Base-by-base conservation (phyloP, 148 eudicot species). In the Selenicereus undatus region DNA sequence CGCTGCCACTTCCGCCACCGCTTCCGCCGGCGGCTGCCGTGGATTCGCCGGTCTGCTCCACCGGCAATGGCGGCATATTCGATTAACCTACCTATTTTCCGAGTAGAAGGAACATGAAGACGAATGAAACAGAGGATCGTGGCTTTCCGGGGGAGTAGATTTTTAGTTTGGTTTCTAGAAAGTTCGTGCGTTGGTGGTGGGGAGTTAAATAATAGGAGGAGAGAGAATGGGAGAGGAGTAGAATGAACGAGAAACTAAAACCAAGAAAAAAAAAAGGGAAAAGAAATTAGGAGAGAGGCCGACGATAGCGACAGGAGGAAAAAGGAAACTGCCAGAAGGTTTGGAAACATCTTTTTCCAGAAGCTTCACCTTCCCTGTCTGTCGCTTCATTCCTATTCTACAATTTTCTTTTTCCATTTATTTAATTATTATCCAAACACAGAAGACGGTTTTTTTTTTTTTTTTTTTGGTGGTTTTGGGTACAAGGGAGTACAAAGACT, bases 41-140 rank as follows among this genome's bases (percentile, higher is more conserved):
- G 4, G 91, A 86, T 30, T 89, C 91, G 39, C 89, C 92, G 75
- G 86, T 83, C 60, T 86, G 89, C 14, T 89, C 91, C 8, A 81
- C 87, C 83, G 89, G 87, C 85, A 86, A 76, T 30, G 86, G 85
- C 68, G 81, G 71, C 85, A 84, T 88, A 14, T 60, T 54, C 20
- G 32, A 13, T 50, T 51, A 18, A 30, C 54, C 27, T 22, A 64
- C 27, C 68, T 64, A 64, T 64, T 6, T 64, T 22, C 29, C 29
- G 64, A 64, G 13, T 1, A 1, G 29, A 9, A 64, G 26, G 45
- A n/a, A 4, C 20, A 24, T 56, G 20, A 11, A 50, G 75, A 70
- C 17, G 72, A 32, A 30, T 62, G 73, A 74, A 76, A 76, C 71
- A 35, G 66, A 27, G 66, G 74, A 39, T 39, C 3, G 43, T 39